A percentile compares a stretch with the other conserved stretches of the same genome.
Conservation (phyloP, 2,329 filamentous ascomycete species). For the Cryphonectria carpinicola region DNA sequence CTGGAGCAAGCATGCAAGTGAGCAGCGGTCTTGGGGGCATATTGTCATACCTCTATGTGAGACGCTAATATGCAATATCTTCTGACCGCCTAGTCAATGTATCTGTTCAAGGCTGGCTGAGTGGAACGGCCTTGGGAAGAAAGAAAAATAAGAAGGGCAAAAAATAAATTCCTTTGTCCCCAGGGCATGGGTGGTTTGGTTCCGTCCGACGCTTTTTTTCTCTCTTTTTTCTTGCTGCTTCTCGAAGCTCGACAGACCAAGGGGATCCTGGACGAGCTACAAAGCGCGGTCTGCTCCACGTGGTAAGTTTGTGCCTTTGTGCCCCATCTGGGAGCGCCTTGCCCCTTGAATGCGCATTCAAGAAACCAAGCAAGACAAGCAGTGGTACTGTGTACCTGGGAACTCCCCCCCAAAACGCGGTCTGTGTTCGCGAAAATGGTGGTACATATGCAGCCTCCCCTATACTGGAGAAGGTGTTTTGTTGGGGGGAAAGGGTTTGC, state of each 20-base stretch:
- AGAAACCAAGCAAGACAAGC: background rate
- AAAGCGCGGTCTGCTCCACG: background rate
- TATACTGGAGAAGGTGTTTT: background rate
- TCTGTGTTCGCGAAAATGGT: background rate
- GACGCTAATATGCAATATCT: background rate
- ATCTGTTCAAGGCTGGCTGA: background rate
- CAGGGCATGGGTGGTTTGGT: background rate
- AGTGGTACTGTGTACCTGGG: background rate
- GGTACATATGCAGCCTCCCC: background rate
- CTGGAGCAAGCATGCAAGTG: background rate
- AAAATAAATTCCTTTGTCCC: background rate
- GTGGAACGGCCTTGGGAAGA: background rate
- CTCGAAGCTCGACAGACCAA: background rate
- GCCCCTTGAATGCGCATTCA: background rate
- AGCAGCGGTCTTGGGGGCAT: background rate
- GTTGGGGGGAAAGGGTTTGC: background rate
- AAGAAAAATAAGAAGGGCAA: background rate
- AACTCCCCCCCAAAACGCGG: background rate
- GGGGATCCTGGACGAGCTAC: background rate
- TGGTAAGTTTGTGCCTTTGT: conserved; percentile 4
- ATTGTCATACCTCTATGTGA: background rate
- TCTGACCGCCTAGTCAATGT: background rate
- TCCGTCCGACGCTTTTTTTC: background rate
- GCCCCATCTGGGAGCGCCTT: background rate
- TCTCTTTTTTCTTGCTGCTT: background rate